phyloP scores from a whole-genome alignment of 1,139 yeast species.

The Pichia sp. region DNA sequence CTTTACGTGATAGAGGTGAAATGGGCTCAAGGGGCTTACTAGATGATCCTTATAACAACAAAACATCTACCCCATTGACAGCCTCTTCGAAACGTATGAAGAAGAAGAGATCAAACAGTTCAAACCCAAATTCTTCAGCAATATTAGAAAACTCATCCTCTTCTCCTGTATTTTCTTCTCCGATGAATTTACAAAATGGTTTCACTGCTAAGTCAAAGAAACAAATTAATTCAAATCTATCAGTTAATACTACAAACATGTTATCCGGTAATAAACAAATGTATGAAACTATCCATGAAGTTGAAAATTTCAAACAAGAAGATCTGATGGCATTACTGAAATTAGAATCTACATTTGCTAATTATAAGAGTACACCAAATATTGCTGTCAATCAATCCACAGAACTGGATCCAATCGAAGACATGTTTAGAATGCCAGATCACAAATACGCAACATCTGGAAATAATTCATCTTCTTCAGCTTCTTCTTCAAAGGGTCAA shows the following conservation, averaged over 20 bases:
- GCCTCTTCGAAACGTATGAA: constrained; percentile 7
- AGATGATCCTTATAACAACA: constrained; percentile 31
- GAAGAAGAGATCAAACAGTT: constrained; percentile 11
- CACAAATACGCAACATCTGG: not conserved
- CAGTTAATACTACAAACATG: not conserved
- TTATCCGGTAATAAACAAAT: not conserved
- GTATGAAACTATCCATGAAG: constrained; percentile 1
- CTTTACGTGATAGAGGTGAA: constrained; percentile 31
- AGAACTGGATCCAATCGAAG: constrained; percentile 29
- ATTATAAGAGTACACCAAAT: not conserved
- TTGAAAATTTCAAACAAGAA: constrained; percentile 3
- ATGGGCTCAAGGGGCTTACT: constrained; percentile 32
- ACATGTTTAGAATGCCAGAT: constrained; percentile 13
- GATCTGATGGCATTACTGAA: constrained; percentile 13
- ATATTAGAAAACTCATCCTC: constrained; percentile 15
- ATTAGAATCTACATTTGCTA: constrained; percentile 11
- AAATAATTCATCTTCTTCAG: constrained; percentile 1
- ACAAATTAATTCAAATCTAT: not conserved
- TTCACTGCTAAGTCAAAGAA: constrained; percentile 8
- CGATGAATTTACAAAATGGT: constrained; percentile 14
- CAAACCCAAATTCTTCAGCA: constrained; percentile 6
- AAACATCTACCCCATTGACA: not conserved
- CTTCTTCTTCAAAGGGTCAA: constrained; percentile 3
- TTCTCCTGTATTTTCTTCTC: constrained; percentile 15
- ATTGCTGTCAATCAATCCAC: not conserved